Percentiles rank a stretch among this genome's conserved stretches.
These are phyloP conservation scores for Diaporthe destruens DNA, from an alignment of 2,329 filamentous ascomycete species.

Conservation along the genomic window DNA sequence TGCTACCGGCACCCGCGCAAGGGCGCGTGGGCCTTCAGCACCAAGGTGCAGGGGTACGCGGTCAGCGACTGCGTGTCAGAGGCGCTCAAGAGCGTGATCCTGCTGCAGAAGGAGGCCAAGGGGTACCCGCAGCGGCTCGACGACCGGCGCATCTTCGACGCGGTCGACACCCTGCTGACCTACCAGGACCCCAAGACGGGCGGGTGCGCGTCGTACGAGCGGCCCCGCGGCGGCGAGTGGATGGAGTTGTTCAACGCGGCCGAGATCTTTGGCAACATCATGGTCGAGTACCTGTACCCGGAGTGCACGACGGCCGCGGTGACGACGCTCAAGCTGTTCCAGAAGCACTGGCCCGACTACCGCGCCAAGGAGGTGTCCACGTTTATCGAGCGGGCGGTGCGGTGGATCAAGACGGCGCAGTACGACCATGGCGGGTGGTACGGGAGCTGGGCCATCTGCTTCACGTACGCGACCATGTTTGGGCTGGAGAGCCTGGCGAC, in stretches of 20 bases:
- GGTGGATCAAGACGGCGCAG: constrained; percentile 87
- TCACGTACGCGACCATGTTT: constrained; percentile 98
- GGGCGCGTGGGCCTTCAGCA: constrained; percentile 97
- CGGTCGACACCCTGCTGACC: constrained; percentile 88
- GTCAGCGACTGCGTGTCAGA: constrained; percentile 96
- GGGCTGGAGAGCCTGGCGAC: constrained; percentile 87
- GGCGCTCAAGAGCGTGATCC: constrained; percentile 86
- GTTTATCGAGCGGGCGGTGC: constrained; percentile 80
- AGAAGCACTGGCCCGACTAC: constrained; percentile 84
- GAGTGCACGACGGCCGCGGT: constrained; percentile 97
- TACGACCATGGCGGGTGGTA: constrained; percentile 93
- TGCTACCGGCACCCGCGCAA: constrained; percentile 93
- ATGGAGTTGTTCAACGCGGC: constrained; percentile 93
- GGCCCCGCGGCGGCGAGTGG: constrained; percentile 79
- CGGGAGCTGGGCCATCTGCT: constrained; percentile 97
- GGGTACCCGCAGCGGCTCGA: constrained; percentile 81
- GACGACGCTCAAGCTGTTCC: constrained; percentile 86
- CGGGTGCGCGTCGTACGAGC: constrained; percentile 92
- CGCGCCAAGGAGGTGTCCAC: constrained; percentile 78
- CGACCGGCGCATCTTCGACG: constrained; percentile 84
- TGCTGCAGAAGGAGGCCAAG: constrained; percentile 77
- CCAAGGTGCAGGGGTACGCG: constrained; percentile 89
- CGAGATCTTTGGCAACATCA: constrained; percentile 96
- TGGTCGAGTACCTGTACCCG: constrained; percentile 98
- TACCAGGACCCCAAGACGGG: constrained; percentile 87